Conservation (phyloP, 2,329 filamentous ascomycete genomes). For the Dendryphion nanum region DNA sequence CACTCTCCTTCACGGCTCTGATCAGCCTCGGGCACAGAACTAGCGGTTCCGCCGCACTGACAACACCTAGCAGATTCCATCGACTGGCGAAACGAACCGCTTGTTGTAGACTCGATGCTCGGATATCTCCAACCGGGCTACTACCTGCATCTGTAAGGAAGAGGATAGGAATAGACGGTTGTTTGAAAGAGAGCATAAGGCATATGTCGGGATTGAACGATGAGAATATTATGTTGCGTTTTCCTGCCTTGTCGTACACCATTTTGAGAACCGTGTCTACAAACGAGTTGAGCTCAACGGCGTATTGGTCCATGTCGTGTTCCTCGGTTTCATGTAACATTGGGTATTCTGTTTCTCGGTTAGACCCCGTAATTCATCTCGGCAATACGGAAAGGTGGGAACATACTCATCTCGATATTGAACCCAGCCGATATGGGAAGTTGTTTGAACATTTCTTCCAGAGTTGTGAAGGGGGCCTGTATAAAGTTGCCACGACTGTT, state of each 20-base stretch:
- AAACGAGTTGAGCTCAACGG: slow-evolving; percentile 93
- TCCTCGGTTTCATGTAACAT: slow-evolving; percentile 96
- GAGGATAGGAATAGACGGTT: slow-evolving; percentile 91
- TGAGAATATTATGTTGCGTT: slow-evolving; percentile 93
- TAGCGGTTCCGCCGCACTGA: slow-evolving; percentile 82
- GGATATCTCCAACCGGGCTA: slow-evolving; percentile 78
- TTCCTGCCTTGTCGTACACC: slow-evolving; percentile 80
- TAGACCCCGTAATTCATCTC: no score
- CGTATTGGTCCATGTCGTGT: slow-evolving; percentile 95
- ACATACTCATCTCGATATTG: slow-evolving; percentile 89
- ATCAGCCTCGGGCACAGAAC: slow-evolving; percentile 87
- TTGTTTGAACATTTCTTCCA: slow-evolving; percentile 88
- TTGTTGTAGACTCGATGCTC: slow-evolving; percentile 89
- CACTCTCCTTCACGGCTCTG: slow-evolving; percentile 88
- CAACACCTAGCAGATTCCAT: slow-evolving; percentile 93
- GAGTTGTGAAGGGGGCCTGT: slow-evolving; percentile 89
- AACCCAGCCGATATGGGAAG: slow-evolving; percentile 83
- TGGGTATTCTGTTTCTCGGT: slow-evolving; percentile 67
- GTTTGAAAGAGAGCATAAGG: slow-evolving; percentile 90
- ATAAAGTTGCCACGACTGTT: slow-evolving; percentile 94
- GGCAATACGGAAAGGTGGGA: slow-evolving; percentile 14
- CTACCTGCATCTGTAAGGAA: slow-evolving; percentile 90
- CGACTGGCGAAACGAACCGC: slow-evolving; percentile 90
- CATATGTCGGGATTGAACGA: slow-evolving; percentile 98
- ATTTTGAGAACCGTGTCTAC: slow-evolving; percentile 88